These are phyloP conservation scores for Syzygium syzygioides DNA, from an alignment of 441 rosid genomes.

Conservation along the genomic window DNA sequence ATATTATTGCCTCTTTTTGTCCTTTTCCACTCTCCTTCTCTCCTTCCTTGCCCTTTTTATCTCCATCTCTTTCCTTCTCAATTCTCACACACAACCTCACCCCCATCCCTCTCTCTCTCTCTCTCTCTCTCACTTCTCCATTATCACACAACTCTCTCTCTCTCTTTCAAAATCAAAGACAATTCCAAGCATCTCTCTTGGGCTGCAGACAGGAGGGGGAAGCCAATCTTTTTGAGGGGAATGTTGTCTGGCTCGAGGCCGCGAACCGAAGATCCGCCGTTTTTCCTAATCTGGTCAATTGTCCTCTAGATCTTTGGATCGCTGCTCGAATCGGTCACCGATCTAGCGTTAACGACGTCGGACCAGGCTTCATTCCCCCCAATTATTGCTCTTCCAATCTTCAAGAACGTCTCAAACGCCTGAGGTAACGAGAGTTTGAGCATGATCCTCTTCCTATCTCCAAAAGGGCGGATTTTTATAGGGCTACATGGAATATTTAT, in stretches of 20 bases:
- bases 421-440: not conserved
- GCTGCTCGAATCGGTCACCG: not conserved
- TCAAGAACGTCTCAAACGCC: not conserved
- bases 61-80: constrained; percentile 1
- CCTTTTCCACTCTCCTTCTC: not conserved
- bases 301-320: not conserved
- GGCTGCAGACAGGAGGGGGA: not conserved
- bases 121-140: not conserved
- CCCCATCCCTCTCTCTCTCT: not conserved
- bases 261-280: not conserved
- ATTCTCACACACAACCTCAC: not conserved
- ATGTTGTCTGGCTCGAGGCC: constrained; percentile 21
- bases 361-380: constrained; percentile 24
- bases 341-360: constrained; percentile 2
- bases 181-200: not conserved
- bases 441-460: not conserved
- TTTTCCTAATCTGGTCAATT: not conserved
- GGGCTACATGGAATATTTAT: not conserved
- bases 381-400: not conserved
- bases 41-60: constrained; percentile 8
- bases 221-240: constrained; percentile 15
- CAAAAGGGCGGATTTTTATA: not conserved
- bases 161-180: not conserved
- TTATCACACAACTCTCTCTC: not conserved
- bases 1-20: not conserved